These are phyloP conservation scores for Penicillium subrubescens DNA, from an alignment of 495 filamentous ascomycete genomes.

Conservation along the genomic window DNA sequence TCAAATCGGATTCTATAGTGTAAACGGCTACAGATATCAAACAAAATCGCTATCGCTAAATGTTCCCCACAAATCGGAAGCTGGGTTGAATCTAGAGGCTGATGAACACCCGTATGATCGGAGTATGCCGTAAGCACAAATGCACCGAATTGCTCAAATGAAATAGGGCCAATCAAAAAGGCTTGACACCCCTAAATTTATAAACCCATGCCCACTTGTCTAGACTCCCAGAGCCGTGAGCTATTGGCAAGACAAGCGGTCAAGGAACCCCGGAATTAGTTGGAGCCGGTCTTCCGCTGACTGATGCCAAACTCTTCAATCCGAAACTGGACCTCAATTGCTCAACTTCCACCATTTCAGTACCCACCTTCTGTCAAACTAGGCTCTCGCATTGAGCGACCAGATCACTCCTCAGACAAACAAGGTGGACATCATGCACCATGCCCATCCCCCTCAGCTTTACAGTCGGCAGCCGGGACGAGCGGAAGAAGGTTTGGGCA, in stretches of 20 bases:
- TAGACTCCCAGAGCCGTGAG: not conserved
- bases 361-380: not conserved
- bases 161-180: not conserved
- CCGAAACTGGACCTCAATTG: not conserved
- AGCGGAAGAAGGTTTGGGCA: conserved; percentile 12
- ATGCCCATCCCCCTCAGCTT: not conserved
- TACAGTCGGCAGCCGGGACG: not conserved
- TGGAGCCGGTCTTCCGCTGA: not conserved
- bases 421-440: not conserved
- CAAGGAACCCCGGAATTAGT: not conserved
- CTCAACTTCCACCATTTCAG: not conserved
- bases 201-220: not conserved
- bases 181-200: not conserved
- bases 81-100: not conserved
- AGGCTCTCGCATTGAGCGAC: not conserved
- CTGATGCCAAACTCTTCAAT: not conserved
- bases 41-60: not conserved
- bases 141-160: not conserved
- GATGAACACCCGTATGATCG: not conserved
- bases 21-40: not conserved
- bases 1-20: not conserved
- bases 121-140: not conserved
- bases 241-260: not conserved
- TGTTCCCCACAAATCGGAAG: not conserved
- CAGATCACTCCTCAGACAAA: not conserved